phyloP scores from a whole-genome alignment of 2,329 filamentous ascomycete species.

The Didymella pomorum region DNA sequence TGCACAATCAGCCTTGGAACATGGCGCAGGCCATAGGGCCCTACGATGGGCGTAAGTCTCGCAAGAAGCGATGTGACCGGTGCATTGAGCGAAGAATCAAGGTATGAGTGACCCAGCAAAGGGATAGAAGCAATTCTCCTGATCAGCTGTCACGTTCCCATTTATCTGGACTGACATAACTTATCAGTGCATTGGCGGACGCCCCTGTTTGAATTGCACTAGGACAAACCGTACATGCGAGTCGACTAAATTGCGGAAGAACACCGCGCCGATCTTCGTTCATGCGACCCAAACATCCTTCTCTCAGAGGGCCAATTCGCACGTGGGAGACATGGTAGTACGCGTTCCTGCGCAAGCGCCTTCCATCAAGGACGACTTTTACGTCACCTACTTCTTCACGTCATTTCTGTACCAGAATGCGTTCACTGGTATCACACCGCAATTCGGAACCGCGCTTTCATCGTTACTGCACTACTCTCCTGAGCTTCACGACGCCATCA shows the following conservation, averaged over 20 bases:
- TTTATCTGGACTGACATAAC: not conserved
- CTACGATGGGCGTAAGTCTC: slow-evolving; percentile 40
- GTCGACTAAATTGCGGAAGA: slow-evolving; percentile 7
- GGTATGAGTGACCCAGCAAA: slow-evolving; percentile 9
- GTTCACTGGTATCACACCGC: slow-evolving; percentile 18
- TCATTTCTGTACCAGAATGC: slow-evolving; percentile 36
- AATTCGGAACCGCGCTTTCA: slow-evolving; percentile 23
- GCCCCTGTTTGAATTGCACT: slow-evolving; percentile 33
- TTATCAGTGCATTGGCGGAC: slow-evolving; percentile 34
- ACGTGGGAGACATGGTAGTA: not conserved
- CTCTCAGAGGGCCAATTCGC: not conserved
- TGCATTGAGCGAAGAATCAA: slow-evolving; percentile 41
- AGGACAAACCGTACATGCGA: slow-evolving; percentile 28
- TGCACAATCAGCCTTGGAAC: not conserved
- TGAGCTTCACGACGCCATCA: slow-evolving; percentile 31
- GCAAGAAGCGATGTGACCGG: slow-evolving; percentile 36
- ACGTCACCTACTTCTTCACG: slow-evolving; percentile 34
- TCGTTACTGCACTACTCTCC: slow-evolving; percentile 22
- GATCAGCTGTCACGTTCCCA: not conserved
- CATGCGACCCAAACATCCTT: slow-evolving; percentile 5
- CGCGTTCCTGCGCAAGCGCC: not conserved
- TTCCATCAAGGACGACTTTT: slow-evolving; percentile 1
- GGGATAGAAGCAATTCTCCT: not conserved
- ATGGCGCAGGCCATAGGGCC: slow-evolving; percentile 35
- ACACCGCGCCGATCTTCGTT: slow-evolving; percentile 29